Evolutionary conservation across 139 green algal species (phyloP), one percentile per base, ranked within the genome.

Genomic region (Chlorella sorokiniana): DNA sequence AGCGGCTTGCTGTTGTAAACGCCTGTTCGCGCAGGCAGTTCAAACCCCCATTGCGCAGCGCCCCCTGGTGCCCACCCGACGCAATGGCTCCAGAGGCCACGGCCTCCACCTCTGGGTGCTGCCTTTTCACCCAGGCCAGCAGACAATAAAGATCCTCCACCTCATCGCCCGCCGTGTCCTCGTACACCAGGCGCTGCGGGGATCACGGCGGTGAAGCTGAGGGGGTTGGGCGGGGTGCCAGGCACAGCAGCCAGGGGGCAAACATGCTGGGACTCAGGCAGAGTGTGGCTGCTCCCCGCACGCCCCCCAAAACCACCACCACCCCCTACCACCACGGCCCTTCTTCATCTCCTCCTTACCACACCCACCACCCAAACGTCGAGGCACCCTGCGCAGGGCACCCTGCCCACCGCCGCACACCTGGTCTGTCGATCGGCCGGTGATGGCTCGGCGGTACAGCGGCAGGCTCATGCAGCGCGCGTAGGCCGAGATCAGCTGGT

Each of bases 21-120:
- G 16, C 40, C 61, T 29, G 37, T 29, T 29, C 63, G 31, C 18
- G 62, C 62, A 40, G 23, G 29, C 56, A 31, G 7, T 10, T 31
- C 56, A 65, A 31, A 29, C 20, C 6, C 20, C 23, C 62, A 40
- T 14, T 16, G 18, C 6, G 18, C 10, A n/a, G 23, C 56, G 6
- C 18, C 18, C 23, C 18, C 56, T 31, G 18, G 18, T 31, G 16
- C 71, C 1, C 73, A 79, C 73, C 73, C 0, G 91, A 97, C 3
- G 95, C 93, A 45, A 99, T 98, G 22, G 96, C 97, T 2, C 97
- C 97, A 7, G 81, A 95, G 1, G 87, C 88, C 22, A 99, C 96
- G 1, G 89, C 96, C 38, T 90, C 56, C 3, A 98, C 45, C 29
- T 87, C 78, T 18, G 89, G 89, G 42, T 87, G 63, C 1, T 35